phyloP scores from a whole-genome alignment of 371 early-diverging fungal genomes.

The Sporodiniella umbellata region DNA sequence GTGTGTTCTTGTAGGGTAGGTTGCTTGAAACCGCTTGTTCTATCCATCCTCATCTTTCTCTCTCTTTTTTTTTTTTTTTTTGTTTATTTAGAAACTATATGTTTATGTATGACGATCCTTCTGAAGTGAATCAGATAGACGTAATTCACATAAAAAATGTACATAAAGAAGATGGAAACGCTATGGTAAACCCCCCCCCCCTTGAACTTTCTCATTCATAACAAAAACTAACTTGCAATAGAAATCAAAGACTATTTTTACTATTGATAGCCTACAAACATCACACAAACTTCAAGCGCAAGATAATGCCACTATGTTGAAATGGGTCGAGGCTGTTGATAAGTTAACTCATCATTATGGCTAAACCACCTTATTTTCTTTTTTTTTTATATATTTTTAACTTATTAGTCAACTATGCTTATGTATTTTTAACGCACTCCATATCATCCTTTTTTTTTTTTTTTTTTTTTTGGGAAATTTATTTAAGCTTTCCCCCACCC shows the following conservation, averaged over 20 bases:
- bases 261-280: slow-evolving; percentile 23
- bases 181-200: too few relatives aligned
- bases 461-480: too few relatives aligned
- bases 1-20: slow-evolving; percentile 24
- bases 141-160: slow-evolving; percentile 21
- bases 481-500: neutral
- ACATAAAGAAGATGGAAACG: slow-evolving; percentile 11
- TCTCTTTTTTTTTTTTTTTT: neutral
- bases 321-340: slow-evolving; percentile 18
- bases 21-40: neutral
- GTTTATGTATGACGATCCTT: slow-evolving; percentile 25
- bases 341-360: slow-evolving; percentile 2
- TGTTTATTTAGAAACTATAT: slow-evolving; percentile 14
- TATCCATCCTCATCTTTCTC: too few relatives aligned
- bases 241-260: slow-evolving; percentile 20
- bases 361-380: neutral
- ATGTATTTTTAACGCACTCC: slow-evolving; percentile 1
- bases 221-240: neutral
- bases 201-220: neutral
- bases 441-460: neutral
- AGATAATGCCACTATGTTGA: slow-evolving; percentile 12
- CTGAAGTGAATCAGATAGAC: slow-evolving; percentile 18
- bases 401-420: neutral
- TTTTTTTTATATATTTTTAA: neutral
- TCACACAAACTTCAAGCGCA: slow-evolving; percentile 23